Evolutionary conservation across 305 asterid species (phyloP), one percentile per base, ranked within the genome.

Genomic region (Fraxinus velutina): DNA sequence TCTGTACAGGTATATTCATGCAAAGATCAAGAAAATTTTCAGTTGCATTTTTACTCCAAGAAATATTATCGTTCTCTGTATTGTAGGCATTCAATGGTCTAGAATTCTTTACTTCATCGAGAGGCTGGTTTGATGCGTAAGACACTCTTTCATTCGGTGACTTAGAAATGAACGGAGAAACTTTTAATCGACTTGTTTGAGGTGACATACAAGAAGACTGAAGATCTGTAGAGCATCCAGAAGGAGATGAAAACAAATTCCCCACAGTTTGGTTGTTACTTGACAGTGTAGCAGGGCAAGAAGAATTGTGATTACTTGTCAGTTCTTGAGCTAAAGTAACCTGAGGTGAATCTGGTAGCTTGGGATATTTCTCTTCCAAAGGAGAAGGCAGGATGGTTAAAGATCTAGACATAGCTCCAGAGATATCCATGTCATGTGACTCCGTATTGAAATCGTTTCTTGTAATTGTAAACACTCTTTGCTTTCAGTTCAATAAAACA

Each of bases 321-420:
- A 83, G 75, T 62, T 84, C 88, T 1, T 74, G 86, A 32, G 85
- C 80, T 73, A 79, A 81, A 10, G 83, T 73, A 81, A 77, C 82
- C 78, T 84, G 90, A 8, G 57, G 57, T 47, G 57, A 47, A 47
- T 47, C 57, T 15, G 57, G 57, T 47, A 47, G 57, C 57, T 47
- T 89, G 10, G 92, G 90, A 80, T 82, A 81, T 80, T 81, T 87
- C 74, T 87, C 92, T 57, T 83, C 87, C 72, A 84, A 70, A 42
- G 89, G 83, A 85, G 89, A 73, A 78, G 96, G 91, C 73, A 88
- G 83, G 82, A 80, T 81, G 66, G 85, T 84, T 68, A 90, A 68
- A 73, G 91, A 79, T 42, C 85, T 79, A 7, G 95, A 81, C 85
- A 83, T 88, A 62, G 94, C 88, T 89, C 91, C 88, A 34, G 93